Evolutionary conservation across 208 protist genomes (phyloP).

Genomic region (Trypanosoma rangeli): DNA sequence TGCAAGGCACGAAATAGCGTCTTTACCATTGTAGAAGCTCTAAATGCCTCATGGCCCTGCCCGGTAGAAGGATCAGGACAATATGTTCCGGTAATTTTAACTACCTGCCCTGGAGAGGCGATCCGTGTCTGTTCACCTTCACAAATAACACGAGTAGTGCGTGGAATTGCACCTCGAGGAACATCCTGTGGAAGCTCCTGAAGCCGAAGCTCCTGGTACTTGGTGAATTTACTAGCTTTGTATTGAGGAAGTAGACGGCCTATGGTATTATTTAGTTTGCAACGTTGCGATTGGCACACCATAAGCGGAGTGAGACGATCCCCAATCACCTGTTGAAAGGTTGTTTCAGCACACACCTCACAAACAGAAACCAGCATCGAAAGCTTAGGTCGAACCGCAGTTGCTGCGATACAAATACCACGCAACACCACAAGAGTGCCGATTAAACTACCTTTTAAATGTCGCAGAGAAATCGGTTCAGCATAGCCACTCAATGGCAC

Average conservation of each 20-base stretch:
- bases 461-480: slow-evolving; percentile 56
- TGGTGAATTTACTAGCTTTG: slow-evolving; percentile 86
- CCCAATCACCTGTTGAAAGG: slow-evolving; percentile 89
- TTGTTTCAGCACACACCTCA: slow-evolving; percentile 87
- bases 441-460: slow-evolving; percentile 71
- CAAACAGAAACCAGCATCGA: slow-evolving; percentile 86
- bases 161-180: slow-evolving; percentile 83
- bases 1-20: slow-evolving; percentile 75
- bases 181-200: slow-evolving; percentile 90
- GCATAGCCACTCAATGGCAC: slow-evolving; percentile 46
- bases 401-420: slow-evolving; percentile 89
- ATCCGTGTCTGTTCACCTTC: slow-evolving; percentile 84
- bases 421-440: slow-evolving; percentile 80
- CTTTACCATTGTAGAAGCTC: slow-evolving; percentile 85
- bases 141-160: slow-evolving; percentile 83
- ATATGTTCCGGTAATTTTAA: slow-evolving; percentile 81
- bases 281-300: slow-evolving; percentile 87
- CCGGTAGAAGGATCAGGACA: slow-evolving; percentile 83
- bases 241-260: slow-evolving; percentile 82
- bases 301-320: slow-evolving; percentile 78
- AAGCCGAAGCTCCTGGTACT: slow-evolving; percentile 86
- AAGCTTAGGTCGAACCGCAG: slow-evolving; percentile 82
- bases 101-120: slow-evolving; percentile 76
- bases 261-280: slow-evolving; percentile 79
- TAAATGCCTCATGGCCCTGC: slow-evolving; percentile 80